A percentile compares a stretch with the other conserved stretches of the same genome.
These are phyloP conservation scores for Polyporus tsugae DNA, from an alignment of 1,284 basidiomycete species.

Conservation along the genomic window DNA sequence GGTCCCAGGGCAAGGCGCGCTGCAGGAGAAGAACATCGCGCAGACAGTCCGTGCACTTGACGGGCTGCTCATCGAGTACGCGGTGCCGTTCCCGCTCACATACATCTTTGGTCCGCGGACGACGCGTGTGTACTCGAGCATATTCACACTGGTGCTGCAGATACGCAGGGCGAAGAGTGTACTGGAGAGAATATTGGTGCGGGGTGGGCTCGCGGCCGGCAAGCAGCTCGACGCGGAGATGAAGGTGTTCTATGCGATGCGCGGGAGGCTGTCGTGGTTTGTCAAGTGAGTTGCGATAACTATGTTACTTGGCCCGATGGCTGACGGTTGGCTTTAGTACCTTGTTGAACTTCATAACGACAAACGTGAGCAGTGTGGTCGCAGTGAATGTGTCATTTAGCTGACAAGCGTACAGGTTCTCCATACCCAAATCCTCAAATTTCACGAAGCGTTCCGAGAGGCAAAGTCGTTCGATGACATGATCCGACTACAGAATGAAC, in stretches of 20 bases:
- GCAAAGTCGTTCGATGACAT: slow-evolving; percentile 79
- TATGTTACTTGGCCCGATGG: background rate
- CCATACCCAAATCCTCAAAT: slow-evolving; percentile 64
- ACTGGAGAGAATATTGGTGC: slow-evolving; percentile 72
- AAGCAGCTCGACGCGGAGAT: slow-evolving; percentile 52
- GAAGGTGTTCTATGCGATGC: slow-evolving; percentile 76
- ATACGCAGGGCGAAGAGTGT: slow-evolving; percentile 76
- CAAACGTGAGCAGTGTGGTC: slow-evolving; percentile 58
- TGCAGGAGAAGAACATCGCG: slow-evolving; percentile 50
- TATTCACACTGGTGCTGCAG: slow-evolving; percentile 84
- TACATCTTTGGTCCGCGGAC: slow-evolving; percentile 76
- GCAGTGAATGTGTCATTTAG: background rate
- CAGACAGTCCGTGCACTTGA: slow-evolving; percentile 71
- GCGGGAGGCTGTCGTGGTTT: slow-evolving; percentile 83
- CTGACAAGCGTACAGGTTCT: slow-evolving; percentile 60
- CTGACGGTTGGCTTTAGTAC: slow-evolving; percentile 55
- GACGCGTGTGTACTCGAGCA: slow-evolving; percentile 68
- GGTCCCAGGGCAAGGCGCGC: slow-evolving; percentile 38
- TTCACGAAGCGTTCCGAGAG: slow-evolving; percentile 62
- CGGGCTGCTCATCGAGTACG: slow-evolving; percentile 76
- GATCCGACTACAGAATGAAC: slow-evolving; percentile 73
- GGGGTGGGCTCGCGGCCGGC: slow-evolving; percentile 48
- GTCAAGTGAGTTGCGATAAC: slow-evolving; percentile 69
- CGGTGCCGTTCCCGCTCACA: slow-evolving; percentile 82
- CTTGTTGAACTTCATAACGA: slow-evolving; percentile 76